Conservation (phyloP, 2,329 filamentous ascomycete species). For the Paecilomyces sp. region DNA sequence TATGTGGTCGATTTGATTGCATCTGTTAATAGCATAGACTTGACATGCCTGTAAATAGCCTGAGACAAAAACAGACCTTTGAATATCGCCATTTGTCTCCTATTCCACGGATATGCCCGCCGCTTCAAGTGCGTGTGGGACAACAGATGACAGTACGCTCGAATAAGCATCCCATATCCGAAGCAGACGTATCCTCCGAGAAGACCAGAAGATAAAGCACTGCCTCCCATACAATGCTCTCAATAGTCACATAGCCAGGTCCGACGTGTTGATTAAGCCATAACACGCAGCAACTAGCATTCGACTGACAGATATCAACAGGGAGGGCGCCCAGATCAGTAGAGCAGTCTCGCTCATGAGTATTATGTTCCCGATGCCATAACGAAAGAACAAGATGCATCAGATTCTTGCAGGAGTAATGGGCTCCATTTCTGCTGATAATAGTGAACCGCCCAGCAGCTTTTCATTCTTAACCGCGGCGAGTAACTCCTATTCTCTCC, state of each 20-base stretch:
- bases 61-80: not conserved
- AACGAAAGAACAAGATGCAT: not conserved
- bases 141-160: too few relatives aligned
- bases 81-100: not conserved
- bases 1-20: not conserved
- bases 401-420: not conserved
- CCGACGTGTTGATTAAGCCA: not conserved
- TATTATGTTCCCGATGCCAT: not conserved
- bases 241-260: not conserved
- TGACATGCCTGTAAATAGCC: not conserved
- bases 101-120: not conserved
- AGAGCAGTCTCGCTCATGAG: not conserved
- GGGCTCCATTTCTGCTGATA: not conserved
- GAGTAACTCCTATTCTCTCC: constrained; percentile 36
- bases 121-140: not conserved
- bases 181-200: not conserved
- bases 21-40: not conserved
- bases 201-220: not conserved
- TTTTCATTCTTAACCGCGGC: constrained; percentile 8
- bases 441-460: not conserved
- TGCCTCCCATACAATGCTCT: not conserved
- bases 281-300: not conserved
- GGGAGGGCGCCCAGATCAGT: not conserved
- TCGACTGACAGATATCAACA: not conserved
- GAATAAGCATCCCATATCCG: not conserved